Evolutionary conservation across 2,329 filamentous ascomycete species (phyloP).

Genomic region (Phialophora verrucosa): DNA sequence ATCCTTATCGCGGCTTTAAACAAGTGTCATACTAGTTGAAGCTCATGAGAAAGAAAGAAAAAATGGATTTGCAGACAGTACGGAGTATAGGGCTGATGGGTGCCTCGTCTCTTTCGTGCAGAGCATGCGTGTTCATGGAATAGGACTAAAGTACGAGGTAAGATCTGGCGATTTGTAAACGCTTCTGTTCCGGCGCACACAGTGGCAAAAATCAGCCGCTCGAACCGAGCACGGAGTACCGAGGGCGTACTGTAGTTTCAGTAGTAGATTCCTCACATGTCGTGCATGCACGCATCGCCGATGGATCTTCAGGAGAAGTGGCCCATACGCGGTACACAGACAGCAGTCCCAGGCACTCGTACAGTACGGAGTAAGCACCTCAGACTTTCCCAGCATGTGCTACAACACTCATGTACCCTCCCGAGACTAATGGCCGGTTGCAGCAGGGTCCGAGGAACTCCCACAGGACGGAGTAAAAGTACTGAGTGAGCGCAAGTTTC

Average conservation of each 20-base stretch:
- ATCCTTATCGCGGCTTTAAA: background rate
- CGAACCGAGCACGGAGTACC: background rate
- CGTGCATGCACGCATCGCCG: background rate
- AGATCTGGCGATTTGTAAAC: background rate
- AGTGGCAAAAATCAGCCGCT: background rate
- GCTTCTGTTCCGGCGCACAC: background rate
- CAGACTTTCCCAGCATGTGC: conserved; percentile 19
- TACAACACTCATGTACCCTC: conserved; percentile 16
- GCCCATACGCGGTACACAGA: background rate
- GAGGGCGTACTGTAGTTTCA: background rate
- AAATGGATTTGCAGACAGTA: too few relatives aligned
- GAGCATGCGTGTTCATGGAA: too few relatives aligned
- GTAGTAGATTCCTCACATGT: background rate
- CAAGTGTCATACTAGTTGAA: background rate
- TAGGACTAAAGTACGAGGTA: background rate
- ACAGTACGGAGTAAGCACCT: background rate
- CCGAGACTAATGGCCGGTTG: conserved; percentile 8
- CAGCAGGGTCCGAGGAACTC: background rate
- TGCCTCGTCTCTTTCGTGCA: too few relatives aligned
- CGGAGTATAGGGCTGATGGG: background rate
- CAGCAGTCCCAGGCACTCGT: background rate
- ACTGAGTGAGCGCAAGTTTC: background rate
- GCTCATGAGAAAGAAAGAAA: background rate
- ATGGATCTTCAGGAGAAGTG: conserved; percentile 29
- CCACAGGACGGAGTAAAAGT: background rate